A percentile compares a stretch with the other conserved stretches of the same genome.
Evolutionary conservation across 495 filamentous ascomycete genomes (phyloP).

Genomic region (Xylaria castorea): DNA sequence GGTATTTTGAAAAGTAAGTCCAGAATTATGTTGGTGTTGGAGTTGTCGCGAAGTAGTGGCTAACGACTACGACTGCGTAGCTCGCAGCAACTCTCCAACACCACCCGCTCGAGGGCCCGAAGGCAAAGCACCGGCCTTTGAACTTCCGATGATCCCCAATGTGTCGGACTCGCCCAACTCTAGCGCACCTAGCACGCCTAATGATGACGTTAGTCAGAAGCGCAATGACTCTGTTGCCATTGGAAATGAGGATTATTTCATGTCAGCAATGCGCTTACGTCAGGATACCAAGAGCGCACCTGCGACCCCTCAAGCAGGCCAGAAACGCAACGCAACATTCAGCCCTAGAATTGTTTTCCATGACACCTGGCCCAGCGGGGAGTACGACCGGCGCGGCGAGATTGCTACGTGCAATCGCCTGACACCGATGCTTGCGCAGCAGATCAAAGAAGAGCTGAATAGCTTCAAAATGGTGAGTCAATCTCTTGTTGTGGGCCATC

Average conservation of each 20-base stretch:
- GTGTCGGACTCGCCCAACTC: constrained; percentile 79
- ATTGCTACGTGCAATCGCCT: constrained; percentile 97
- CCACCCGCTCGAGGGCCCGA: constrained; percentile 68
- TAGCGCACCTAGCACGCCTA: constrained; percentile 82
- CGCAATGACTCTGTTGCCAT: constrained; percentile 72
- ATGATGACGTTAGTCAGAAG: constrained; percentile 70
- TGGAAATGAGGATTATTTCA: constrained; percentile 88
- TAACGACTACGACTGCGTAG: constrained; percentile 35
- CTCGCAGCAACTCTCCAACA: constrained; percentile 67
- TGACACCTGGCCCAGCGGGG: constrained; percentile 92
- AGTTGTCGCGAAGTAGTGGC: constrained; percentile 15
- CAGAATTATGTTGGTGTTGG: background rate
- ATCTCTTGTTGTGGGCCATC: no score
- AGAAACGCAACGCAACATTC: constrained; percentile 81
- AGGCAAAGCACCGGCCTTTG: constrained; percentile 53
- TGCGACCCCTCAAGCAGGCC: constrained; percentile 69
- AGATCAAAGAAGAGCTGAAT: constrained; percentile 99
- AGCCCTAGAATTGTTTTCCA: constrained; percentile 93
- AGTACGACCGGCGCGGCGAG: constrained; percentile 96
- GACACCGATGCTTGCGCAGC: constrained; percentile 95
- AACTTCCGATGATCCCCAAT: constrained; percentile 60
- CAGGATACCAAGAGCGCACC: constrained; percentile 77
- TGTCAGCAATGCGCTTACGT: constrained; percentile 71
- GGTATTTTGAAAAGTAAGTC: constrained; percentile 92
- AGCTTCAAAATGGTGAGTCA: constrained; percentile 95